phyloP scores from a whole-genome alignment of 2,329 filamentous ascomycete genomes.

The Catunica adiposa region DNA sequence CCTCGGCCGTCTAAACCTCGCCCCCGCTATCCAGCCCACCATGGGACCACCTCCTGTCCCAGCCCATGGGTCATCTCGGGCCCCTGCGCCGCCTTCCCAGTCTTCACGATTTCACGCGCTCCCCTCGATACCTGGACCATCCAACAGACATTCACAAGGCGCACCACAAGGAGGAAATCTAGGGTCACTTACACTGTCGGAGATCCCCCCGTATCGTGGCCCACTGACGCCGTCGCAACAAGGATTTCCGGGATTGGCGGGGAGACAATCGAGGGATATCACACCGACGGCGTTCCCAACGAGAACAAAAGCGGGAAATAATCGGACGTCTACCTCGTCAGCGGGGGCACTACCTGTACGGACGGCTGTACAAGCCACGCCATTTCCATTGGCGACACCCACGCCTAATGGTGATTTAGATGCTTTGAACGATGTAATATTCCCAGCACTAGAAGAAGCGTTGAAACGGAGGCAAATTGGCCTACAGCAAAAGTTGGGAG shows the following conservation, averaged over 20 bases:
- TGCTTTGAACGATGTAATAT: slow-evolving; percentile 75
- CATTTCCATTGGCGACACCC: slow-evolving; percentile 40
- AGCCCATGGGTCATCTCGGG: slow-evolving; percentile 2
- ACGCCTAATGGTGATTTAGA: slow-evolving; percentile 57
- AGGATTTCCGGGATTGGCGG: slow-evolving; percentile 14
- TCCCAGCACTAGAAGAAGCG: slow-evolving; percentile 82
- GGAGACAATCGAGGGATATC: slow-evolving; percentile 16
- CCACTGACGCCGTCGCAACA: slow-evolving; percentile 18
- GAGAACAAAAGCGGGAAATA: background rate
- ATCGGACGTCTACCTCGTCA: background rate
- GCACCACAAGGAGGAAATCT: slow-evolving; percentile 25
- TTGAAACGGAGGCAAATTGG: slow-evolving; percentile 60
- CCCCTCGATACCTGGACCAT: background rate
- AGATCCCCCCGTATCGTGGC: slow-evolving; percentile 39
- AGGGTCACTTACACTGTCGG: slow-evolving; percentile 29
- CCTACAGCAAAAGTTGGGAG: slow-evolving; percentile 29
- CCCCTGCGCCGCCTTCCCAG: background rate
- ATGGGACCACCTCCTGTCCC: slow-evolving; percentile 12
- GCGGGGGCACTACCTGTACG: background rate
- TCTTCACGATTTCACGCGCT: background rate
- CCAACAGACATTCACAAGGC: slow-evolving; percentile 20
- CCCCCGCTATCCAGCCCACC: slow-evolving; percentile 20
- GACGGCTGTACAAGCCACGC: slow-evolving; percentile 19
- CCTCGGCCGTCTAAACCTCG: slow-evolving; percentile 39
- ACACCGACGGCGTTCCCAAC: slow-evolving; percentile 13